These are phyloP conservation scores for Athelia psychrophila DNA, from an alignment of 1,284 basidiomycete genomes.

Conservation along the genomic window DNA sequence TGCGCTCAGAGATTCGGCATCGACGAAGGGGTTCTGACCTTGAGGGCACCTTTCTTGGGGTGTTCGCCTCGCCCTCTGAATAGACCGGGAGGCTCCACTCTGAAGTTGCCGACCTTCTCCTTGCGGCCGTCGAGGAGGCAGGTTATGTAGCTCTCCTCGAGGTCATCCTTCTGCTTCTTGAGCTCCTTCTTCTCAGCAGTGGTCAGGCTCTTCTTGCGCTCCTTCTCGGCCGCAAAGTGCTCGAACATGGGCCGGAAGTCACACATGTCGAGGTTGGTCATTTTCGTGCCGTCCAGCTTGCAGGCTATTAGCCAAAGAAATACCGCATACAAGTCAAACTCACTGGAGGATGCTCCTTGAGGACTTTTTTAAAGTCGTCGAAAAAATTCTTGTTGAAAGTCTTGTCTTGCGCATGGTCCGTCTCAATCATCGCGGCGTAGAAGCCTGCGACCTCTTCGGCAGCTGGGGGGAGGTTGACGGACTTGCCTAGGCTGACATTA, in stretches of 20 bases:
- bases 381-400: constrained; percentile 98
- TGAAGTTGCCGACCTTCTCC: constrained; percentile 98
- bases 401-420: constrained; percentile 88
- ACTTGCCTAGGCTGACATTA: constrained; percentile 53
- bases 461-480: constrained; percentile 78
- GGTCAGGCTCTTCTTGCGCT: constrained; percentile 88
- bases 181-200: constrained; percentile 85
- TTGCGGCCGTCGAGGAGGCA: constrained; percentile 93
- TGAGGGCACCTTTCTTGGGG: constrained; percentile 95
- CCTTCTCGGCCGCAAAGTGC: constrained; percentile 89
- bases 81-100: constrained; percentile 95
- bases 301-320: constrained; percentile 6
- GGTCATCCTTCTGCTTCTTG: constrained; percentile 82
- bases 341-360: constrained; percentile 88
- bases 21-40: constrained; percentile 49
- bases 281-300: constrained; percentile 72
- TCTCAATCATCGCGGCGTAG: constrained; percentile 91
- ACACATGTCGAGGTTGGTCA: constrained; percentile 79
- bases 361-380: constrained; percentile 78
- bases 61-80: constrained; percentile 98
- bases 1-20: neutral
- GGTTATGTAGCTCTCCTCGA: constrained; percentile 83
- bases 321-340: constrained; percentile 25
- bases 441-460: constrained; percentile 98
- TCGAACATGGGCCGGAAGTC: constrained; percentile 97